These are phyloP conservation scores for Vigna nakashimae DNA, from an alignment of 306 rosid genomes.

Conservation along the genomic window DNA sequence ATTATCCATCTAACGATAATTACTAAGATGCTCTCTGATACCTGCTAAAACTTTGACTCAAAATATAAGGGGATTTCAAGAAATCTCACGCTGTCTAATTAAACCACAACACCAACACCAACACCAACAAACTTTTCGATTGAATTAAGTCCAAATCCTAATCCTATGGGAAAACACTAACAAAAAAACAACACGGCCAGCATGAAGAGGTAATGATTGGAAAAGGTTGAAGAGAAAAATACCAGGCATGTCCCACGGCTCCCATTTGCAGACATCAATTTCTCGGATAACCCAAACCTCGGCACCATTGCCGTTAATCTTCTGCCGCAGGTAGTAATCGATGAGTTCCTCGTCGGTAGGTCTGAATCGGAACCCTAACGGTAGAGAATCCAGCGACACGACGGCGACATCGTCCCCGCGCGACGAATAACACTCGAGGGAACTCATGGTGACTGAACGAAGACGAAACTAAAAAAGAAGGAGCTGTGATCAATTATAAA, in stretches of 20 bases:
- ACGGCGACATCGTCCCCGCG: conserved; percentile 48
- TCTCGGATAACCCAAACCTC: conserved; percentile 89
- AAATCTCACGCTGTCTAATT: too few relatives aligned
- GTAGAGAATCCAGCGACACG: conserved; percentile 63
- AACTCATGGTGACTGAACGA: conserved; percentile 34
- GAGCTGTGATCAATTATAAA: conserved; percentile 19
- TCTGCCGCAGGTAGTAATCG: conserved; percentile 72
- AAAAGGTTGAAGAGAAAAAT: conserved; percentile 12
- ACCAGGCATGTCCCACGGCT: conserved; percentile 99
- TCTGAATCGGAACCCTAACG: conserved; percentile 88
- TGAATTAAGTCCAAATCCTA: neutral
- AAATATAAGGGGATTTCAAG: too few relatives aligned
- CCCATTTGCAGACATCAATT: conserved; percentile 92
- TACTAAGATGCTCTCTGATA: too few relatives aligned
- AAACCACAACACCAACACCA: neutral
- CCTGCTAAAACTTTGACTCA: too few relatives aligned
- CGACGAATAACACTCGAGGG: conserved; percentile 19
- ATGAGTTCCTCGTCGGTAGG: conserved; percentile 90
- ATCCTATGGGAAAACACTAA: neutral
- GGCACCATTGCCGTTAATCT: conserved; percentile 74
- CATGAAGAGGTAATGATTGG: neutral
- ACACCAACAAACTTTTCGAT: neutral
- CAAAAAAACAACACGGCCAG: neutral
- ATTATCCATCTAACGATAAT: too few relatives aligned
- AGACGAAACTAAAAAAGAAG: neutral